Percentiles rank a stretch among this genome's conserved stretches.
Conservation (phyloP, 1,139 yeast species). For the Nadsonia commutata region DNA sequence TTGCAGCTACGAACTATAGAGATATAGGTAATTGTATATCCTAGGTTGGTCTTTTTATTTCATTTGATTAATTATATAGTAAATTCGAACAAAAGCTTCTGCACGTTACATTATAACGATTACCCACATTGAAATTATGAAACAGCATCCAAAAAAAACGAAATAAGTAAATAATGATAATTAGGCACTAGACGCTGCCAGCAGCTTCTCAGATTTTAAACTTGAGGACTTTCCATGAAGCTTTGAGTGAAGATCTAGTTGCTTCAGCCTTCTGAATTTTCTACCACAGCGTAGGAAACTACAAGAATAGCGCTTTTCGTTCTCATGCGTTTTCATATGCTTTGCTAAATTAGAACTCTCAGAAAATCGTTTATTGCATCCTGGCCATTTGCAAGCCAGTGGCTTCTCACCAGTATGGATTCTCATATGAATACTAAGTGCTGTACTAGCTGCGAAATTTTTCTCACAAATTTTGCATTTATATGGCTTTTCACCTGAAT, state of each 20-base stretch:
- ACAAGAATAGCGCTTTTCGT: conserved; percentile 13
- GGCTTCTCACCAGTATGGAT: conserved; percentile 93
- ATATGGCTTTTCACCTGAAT: conserved; percentile 77
- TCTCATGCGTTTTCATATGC: conserved; percentile 47
- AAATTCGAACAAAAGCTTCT: no score
- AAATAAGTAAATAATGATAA: no score
- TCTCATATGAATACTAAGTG: conserved; percentile 51
- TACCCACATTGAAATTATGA: no score
- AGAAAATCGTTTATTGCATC: conserved; percentile 74
- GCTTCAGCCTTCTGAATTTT: conserved; percentile 22
- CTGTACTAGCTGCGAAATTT: conserved; percentile 47
- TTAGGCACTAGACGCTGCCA: no score
- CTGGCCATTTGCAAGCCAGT: conserved; percentile 57
- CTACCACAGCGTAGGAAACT: conserved; percentile 17
- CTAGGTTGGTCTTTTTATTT: no score
- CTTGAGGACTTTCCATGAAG: conserved; percentile 9
- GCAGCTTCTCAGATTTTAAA: neutral
- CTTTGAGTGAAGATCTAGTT: conserved; percentile 18
- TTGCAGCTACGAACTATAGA: no score
- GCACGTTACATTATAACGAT: no score
- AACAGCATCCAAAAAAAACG: no score
- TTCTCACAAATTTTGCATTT: conserved; percentile 68
- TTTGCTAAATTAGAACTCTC: conserved; percentile 82
- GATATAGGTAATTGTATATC: no score
- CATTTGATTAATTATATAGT: no score